Conservation (phyloP, 306 rosid genomes). For the Dalbergia oliveri region DNA sequence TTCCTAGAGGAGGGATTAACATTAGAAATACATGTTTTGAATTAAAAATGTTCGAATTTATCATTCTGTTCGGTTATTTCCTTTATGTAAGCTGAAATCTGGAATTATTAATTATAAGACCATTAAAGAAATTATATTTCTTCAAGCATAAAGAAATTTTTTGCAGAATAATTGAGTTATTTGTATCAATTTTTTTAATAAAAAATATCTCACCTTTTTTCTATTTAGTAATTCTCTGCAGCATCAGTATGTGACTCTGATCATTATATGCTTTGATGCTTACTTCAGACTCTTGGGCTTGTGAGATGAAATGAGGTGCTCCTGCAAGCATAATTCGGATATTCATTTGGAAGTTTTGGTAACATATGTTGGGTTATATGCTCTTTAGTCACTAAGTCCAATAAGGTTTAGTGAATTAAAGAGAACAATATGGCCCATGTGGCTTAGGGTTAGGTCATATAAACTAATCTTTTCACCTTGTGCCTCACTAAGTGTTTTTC, state of each 20-base stretch:
- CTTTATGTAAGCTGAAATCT: too few species aligned
- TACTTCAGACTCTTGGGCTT: neutral
- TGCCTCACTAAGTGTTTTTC: too few species aligned
- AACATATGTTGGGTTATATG: too few species aligned
- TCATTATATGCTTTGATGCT: too few species aligned
- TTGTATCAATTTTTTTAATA: too few species aligned
- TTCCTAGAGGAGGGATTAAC: neutral
- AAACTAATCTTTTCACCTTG: too few species aligned
- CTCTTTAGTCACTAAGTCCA: too few species aligned
- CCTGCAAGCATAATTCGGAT: neutral
- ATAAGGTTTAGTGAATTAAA: too few species aligned
- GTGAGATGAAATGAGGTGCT: neutral
- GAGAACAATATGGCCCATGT: too few species aligned
- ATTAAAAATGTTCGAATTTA: neutral
- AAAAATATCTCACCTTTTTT: neutral
- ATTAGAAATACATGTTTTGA: neutral
- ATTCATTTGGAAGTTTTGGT: too few species aligned
- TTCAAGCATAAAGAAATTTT: too few species aligned
- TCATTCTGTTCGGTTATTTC: neutral
- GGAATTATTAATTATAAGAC: neutral
- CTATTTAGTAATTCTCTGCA: neutral
- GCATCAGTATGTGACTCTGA: neutral
- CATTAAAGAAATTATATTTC: neutral
- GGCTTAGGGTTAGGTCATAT: too few species aligned
- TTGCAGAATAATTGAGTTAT: neutral